phyloP scores from a whole-genome alignment of 1,284 basidiomycete species.

The Jaminaea rosea region DNA sequence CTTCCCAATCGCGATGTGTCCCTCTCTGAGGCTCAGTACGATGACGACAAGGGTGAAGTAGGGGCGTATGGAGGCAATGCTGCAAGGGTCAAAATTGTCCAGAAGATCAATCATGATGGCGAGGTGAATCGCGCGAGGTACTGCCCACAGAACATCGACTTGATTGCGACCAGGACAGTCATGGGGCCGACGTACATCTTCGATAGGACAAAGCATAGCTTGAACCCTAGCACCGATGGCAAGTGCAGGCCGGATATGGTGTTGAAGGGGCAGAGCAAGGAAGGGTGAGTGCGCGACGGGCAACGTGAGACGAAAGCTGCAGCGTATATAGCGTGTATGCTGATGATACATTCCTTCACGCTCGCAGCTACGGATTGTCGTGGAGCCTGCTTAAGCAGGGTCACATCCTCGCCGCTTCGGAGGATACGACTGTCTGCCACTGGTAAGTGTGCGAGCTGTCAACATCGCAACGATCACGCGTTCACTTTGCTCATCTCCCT shows the following conservation, averaged over 20 bases:
- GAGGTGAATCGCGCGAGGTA: slow-evolving; percentile 96
- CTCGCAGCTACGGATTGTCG: slow-evolving; percentile 71
- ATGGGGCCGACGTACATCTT: slow-evolving; percentile 86
- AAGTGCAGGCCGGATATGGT: slow-evolving; percentile 83
- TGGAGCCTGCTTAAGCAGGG: slow-evolving; percentile 79
- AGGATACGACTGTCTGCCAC: slow-evolving; percentile 90
- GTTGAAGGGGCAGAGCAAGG: slow-evolving; percentile 77
- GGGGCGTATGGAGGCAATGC: slow-evolving; percentile 55
- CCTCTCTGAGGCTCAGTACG: slow-evolving; percentile 71
- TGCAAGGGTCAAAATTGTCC: slow-evolving; percentile 78
- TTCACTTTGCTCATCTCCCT: too few relatives aligned
- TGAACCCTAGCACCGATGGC: slow-evolving; percentile 70
- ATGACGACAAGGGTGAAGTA: slow-evolving; percentile 70
- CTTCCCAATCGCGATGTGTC: slow-evolving; percentile 67
- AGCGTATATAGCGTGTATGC: neutral
- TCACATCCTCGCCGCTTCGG: slow-evolving; percentile 80
- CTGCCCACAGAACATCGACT: slow-evolving; percentile 95
- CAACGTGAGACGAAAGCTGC: neutral
- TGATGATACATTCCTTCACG: neutral
- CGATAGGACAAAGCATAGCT: slow-evolving; percentile 93
- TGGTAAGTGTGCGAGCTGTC: slow-evolving; percentile 64
- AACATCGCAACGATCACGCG: too few relatives aligned
- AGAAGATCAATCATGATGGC: slow-evolving; percentile 89
- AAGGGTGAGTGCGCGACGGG: slow-evolving; percentile 62
- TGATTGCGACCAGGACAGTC: slow-evolving; percentile 89